Conservation (phyloP, 2,329 filamentous ascomycete genomes). For the Exophiala lecanii-corni region DNA sequence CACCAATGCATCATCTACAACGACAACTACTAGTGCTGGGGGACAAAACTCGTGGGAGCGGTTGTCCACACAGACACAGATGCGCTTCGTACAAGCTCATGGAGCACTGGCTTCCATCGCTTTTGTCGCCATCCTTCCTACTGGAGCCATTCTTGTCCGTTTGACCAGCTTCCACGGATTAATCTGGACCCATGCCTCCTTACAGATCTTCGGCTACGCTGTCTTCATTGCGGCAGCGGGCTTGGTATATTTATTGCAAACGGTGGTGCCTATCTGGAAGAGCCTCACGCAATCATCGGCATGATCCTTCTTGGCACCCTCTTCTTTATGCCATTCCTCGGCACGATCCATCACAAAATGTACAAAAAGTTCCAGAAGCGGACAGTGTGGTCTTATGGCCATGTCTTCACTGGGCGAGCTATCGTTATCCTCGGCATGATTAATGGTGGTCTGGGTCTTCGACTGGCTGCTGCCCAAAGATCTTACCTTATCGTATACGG, state of each 20-base stretch:
- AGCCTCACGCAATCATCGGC: slow-evolving; percentile 49
- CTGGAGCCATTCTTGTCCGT: slow-evolving; percentile 23
- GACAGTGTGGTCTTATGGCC: slow-evolving; percentile 43
- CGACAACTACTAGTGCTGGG: background rate
- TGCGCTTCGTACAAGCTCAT: slow-evolving; percentile 1
- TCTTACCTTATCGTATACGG: slow-evolving; percentile 42
- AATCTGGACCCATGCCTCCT: slow-evolving; percentile 34
- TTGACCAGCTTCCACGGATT: slow-evolving; percentile 19
- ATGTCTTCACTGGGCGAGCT: slow-evolving; percentile 51
- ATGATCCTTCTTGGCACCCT: slow-evolving; percentile 40
- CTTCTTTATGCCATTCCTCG: slow-evolving; percentile 52
- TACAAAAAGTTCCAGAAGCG: slow-evolving; percentile 6
- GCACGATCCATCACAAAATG: slow-evolving; percentile 28
- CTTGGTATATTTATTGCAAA: slow-evolving; percentile 47
- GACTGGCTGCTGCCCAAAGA: slow-evolving; percentile 35
- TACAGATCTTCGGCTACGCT: slow-evolving; percentile 46
- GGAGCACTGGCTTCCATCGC: slow-evolving; percentile 9
- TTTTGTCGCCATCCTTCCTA: slow-evolving; percentile 24
- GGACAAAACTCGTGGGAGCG: slow-evolving; percentile 4
- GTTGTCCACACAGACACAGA: slow-evolving; percentile 6
- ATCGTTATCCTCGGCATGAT: slow-evolving; percentile 49
- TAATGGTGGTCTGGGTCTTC: slow-evolving; percentile 51
- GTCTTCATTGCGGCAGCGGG: slow-evolving; percentile 46
- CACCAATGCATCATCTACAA: slow-evolving; percentile 10
- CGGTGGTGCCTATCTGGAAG: slow-evolving; percentile 31